These are phyloP conservation scores for Tubosaeta sp. DNA, from an alignment of 768 basidiomycete species.

Conservation along the genomic window DNA sequence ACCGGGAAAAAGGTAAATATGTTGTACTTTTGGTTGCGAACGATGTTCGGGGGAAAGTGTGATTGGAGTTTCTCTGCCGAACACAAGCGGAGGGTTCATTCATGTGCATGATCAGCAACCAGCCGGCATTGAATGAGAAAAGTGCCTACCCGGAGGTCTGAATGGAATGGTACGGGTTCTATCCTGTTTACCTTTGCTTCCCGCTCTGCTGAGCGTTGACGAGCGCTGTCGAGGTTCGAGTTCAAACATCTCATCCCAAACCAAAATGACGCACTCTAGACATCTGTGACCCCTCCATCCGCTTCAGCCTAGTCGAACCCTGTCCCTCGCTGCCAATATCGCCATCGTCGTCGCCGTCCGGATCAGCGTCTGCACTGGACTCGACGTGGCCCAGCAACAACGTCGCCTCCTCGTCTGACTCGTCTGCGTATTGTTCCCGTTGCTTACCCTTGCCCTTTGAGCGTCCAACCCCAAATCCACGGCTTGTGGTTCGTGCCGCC, in stretches of 20 bases:
- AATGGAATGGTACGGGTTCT: conserved; percentile 78
- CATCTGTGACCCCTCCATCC: conserved; percentile 20
- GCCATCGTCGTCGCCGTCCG: conserved; percentile 36
- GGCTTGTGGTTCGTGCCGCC: conserved; percentile 22
- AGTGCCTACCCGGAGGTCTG: conserved; percentile 55
- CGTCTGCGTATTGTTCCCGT: conserved; percentile 56
- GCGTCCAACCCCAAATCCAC: conserved; percentile 12
- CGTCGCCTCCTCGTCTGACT: conserved; percentile 59
- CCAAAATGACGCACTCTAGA: conserved; percentile 13
- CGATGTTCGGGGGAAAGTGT: conserved; percentile 80
- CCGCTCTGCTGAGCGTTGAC: conserved; percentile 13
- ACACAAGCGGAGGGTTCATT: not conserved
- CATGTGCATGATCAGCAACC: conserved; percentile 7
- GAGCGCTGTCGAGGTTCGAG: conserved; percentile 16
- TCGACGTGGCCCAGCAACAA: conserved; percentile 39
- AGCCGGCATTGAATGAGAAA: not conserved
- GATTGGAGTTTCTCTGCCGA: conserved; percentile 63
- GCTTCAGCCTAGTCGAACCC: conserved; percentile 24
- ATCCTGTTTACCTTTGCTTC: conserved; percentile 43
- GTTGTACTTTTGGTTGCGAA: conserved; percentile 98
- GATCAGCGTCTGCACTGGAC: conserved; percentile 32
- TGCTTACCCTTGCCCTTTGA: conserved; percentile 39
- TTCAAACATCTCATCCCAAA: not conserved
- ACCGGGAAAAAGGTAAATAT: conserved; percentile 94
- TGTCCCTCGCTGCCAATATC: conserved; percentile 33